These are phyloP conservation scores for Aspergillus neotritici DNA, from an alignment of 2,329 filamentous ascomycete genomes.

Conservation along the genomic window DNA sequence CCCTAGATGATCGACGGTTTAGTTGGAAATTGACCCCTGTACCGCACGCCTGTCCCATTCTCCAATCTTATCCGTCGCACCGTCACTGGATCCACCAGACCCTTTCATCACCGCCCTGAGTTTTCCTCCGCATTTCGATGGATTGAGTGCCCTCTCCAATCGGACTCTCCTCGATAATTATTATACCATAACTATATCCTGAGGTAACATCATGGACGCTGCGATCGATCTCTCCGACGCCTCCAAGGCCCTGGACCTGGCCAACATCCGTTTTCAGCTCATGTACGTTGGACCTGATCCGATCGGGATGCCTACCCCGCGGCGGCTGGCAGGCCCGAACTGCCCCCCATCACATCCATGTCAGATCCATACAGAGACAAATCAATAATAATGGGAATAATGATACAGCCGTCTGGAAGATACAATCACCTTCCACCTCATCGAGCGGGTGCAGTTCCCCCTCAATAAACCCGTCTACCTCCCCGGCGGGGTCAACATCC, in stretches of 20 bases:
- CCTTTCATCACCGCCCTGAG: background rate
- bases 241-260: constrained; percentile 78
- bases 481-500: constrained; percentile 73
- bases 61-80: too few relatives aligned
- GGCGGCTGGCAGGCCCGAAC: background rate
- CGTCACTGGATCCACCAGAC: too few relatives aligned
- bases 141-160: constrained; percentile 6
- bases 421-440: constrained; percentile 94
- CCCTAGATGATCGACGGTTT: too few relatives aligned
- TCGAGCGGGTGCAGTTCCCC: constrained; percentile 96
- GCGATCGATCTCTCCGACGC: constrained; percentile 83
- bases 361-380: background rate
- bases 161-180: constrained; percentile 2
- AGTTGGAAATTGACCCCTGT: too few relatives aligned
- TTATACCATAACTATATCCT: too few relatives aligned
- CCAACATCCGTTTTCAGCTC: constrained; percentile 87
- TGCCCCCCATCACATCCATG: background rate
- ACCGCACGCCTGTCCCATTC: too few relatives aligned
- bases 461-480: constrained; percentile 83
- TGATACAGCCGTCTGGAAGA: constrained; percentile 78
- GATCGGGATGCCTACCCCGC: constrained; percentile 3
- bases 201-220: constrained; percentile 64
- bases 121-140: too few relatives aligned
- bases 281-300: constrained; percentile 57
- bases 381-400: background rate